These are phyloP conservation scores for Glycine tomentella DNA, from an alignment of 306 rosid genomes.

Conservation along the genomic window DNA sequence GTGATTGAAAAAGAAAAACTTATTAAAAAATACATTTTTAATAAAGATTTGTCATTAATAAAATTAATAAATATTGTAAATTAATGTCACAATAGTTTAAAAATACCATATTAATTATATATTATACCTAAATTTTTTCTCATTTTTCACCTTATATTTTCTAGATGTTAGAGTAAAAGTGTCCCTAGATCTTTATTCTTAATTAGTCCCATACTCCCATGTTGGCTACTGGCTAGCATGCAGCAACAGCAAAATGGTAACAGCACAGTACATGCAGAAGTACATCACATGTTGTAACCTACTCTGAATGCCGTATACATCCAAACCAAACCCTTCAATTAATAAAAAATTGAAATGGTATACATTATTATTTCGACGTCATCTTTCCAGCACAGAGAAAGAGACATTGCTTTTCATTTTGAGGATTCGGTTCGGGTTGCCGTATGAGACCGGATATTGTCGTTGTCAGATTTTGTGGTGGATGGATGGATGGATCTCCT, in stretches of 20 bases:
- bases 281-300: constrained; percentile 1
- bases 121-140: too few species aligned
- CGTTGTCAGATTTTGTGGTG: constrained; percentile 36
- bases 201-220: neutral
- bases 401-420: constrained; percentile 34
- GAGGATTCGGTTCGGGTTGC: constrained; percentile 34
- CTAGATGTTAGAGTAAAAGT: too few species aligned
- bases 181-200: neutral
- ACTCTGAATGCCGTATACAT: constrained; percentile 10
- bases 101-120: too few species aligned
- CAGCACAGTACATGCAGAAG: neutral
- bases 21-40: too few species aligned
- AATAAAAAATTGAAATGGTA: neutral
- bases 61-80: too few species aligned
- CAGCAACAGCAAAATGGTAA: neutral
- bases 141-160: too few species aligned
- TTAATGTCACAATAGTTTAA: too few species aligned
- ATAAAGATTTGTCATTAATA: too few species aligned
- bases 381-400: constrained; percentile 43
- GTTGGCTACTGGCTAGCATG: constrained; percentile 34
- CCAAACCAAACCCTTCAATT: neutral
- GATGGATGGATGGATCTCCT: constrained; percentile 36
- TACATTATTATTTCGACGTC: constrained; percentile 20
- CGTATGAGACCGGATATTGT: constrained; percentile 42
- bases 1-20: too few species aligned